A percentile compares a stretch with the other conserved stretches of the same genome.
phyloP scores from a whole-genome alignment of 768 basidiomycete species.

The Xerocomus spinulosus region DNA sequence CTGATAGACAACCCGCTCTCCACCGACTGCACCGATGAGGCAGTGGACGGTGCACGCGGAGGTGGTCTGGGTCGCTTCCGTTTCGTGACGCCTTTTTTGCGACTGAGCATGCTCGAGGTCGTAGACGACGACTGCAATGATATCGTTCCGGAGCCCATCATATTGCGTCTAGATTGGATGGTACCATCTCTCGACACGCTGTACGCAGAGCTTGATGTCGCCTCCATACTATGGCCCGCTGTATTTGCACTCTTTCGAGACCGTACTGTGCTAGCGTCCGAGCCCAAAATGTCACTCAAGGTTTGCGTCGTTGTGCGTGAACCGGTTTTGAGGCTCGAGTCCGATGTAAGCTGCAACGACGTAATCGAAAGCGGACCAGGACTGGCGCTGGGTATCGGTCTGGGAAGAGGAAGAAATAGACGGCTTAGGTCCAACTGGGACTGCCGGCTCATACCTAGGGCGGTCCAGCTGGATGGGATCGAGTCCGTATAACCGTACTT shows the following conservation, averaged over 20 bases:
- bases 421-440: conserved; percentile 15
- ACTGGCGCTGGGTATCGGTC: neutral
- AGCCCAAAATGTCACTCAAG: neutral
- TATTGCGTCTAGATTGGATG: conserved; percentile 4
- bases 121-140: conserved; percentile 6
- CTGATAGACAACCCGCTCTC: conserved; percentile 20
- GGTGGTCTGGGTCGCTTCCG: conserved; percentile 19
- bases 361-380: conserved; percentile 2
- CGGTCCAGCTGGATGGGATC: conserved; percentile 24
- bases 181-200: conserved; percentile 13
- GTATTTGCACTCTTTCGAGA: neutral
- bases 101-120: conserved; percentile 16
- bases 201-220: neutral
- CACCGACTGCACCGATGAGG: conserved; percentile 25
- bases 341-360: conserved; percentile 4
- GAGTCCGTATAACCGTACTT: conserved; percentile 21
- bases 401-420: conserved; percentile 1
- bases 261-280: neutral
- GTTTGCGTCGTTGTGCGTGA: conserved; percentile 2
- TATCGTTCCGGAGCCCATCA: neutral
- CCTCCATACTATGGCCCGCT: neutral
- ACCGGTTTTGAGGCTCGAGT: conserved; percentile 3
- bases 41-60: conserved; percentile 21
- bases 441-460: conserved; percentile 9
- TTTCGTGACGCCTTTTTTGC: conserved; percentile 17